phyloP scores from a whole-genome alignment of 2,329 filamentous ascomycete genomes.

The Pseudogymnoascus sp. region DNA sequence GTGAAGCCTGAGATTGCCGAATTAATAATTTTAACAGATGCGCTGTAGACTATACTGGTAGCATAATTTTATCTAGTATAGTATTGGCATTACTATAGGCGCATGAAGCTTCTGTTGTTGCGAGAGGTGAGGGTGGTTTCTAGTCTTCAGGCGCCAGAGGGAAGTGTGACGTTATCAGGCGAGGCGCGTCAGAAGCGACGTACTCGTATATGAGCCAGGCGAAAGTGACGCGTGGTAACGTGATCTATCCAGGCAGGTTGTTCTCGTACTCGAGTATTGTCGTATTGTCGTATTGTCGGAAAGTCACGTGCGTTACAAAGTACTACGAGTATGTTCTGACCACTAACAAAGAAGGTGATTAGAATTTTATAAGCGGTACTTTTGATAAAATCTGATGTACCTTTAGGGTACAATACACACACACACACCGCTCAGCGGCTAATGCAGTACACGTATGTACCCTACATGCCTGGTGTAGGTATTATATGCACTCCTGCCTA shows the following conservation, averaged over 20 bases:
- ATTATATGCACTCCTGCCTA: conserved; percentile 6
- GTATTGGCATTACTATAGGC: background rate
- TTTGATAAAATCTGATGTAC: background rate
- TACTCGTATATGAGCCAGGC: too few relatives aligned
- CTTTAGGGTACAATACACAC: background rate
- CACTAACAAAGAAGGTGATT: conserved; percentile 6
- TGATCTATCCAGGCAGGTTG: background rate
- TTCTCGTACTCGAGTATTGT: too few relatives aligned
- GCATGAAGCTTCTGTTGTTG: background rate
- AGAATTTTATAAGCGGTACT: background rate
- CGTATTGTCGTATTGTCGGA: too few relatives aligned
- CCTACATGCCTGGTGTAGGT: background rate
- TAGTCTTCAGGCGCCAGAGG: background rate
- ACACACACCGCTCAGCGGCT: background rate
- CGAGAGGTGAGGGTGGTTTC: background rate
- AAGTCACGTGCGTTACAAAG: too few relatives aligned
- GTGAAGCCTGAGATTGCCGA: background rate
- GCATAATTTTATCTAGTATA: background rate
- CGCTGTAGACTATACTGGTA: background rate
- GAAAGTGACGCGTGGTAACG: conserved; percentile 1
- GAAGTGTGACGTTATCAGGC: conserved; percentile 1
- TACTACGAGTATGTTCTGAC: background rate
- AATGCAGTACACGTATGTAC: background rate
- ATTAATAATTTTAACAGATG: background rate
- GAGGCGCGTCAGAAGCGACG: background rate